Conservation (phyloP, 768 basidiomycete genomes). For the Lyophyllum decastes region DNA sequence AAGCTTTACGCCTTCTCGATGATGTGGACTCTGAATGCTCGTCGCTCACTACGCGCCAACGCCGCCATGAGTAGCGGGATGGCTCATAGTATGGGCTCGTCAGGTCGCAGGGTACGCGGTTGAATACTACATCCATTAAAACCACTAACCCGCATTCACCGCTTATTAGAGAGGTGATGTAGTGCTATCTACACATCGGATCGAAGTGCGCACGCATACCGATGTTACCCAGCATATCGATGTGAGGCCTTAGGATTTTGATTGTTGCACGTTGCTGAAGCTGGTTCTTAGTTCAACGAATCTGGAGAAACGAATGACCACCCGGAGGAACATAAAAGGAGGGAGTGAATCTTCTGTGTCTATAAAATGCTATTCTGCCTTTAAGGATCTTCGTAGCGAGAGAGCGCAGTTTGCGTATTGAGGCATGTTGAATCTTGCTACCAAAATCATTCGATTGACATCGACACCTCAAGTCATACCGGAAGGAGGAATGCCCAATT, state of each 20-base stretch:
- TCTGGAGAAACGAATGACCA: neutral
- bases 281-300: neutral
- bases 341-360: neutral
- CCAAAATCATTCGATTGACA: no score
- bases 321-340: neutral
- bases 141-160: neutral
- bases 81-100: neutral
- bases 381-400: no score
- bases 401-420: no score
- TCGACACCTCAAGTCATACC: no score
- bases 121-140: neutral
- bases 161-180: slow-evolving; percentile 11
- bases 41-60: slow-evolving; percentile 21
- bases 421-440: no score
- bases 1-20: slow-evolving; percentile 37
- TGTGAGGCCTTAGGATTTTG: slow-evolving; percentile 14
- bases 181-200: slow-evolving; percentile 15
- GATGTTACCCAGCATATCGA: slow-evolving; percentile 27
- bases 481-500: no score
- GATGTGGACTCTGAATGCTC: slow-evolving; percentile 38
- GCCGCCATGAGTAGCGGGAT: slow-evolving; percentile 7
- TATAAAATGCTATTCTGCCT: no score
- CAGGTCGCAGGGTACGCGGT: slow-evolving; percentile 7
- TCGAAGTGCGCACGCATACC: slow-evolving; percentile 25
- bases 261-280: neutral